Evolutionary conservation across 257 asterid genomes (phyloP).

Genomic region (Solanum peruvianum): DNA sequence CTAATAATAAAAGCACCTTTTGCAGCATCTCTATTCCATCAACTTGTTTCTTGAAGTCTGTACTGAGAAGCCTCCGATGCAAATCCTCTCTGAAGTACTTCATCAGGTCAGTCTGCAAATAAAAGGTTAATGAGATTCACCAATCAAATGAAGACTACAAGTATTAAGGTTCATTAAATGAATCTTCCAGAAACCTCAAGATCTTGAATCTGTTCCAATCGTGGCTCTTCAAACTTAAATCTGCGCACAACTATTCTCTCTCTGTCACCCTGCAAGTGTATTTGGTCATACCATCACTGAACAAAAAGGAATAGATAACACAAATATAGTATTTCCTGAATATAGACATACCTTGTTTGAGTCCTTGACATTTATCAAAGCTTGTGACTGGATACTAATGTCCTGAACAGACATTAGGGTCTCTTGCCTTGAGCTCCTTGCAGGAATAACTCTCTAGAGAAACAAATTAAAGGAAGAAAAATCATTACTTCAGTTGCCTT

Average conservation of each 20-base stretch:
- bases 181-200: conserved; percentile 57
- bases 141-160: background rate
- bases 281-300: background rate
- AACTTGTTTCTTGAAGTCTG: conserved; percentile 95
- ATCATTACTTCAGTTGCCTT: background rate
- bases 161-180: background rate
- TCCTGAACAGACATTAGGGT: conserved; percentile 71
- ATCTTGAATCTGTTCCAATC: conserved; percentile 95
- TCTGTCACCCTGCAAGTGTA: conserved; percentile 78
- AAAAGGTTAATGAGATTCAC: background rate
- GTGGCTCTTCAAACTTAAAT: conserved; percentile 89
- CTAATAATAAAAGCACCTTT: conserved; percentile 41
- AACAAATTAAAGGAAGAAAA: conserved; percentile 4
- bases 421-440: conserved; percentile 79
- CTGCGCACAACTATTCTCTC: conserved; percentile 82
- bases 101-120: conserved; percentile 64
- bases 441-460: conserved; percentile 49
- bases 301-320: background rate
- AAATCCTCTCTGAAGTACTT: conserved; percentile 93
- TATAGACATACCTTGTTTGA: conserved; percentile 60
- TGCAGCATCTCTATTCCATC: conserved; percentile 99
- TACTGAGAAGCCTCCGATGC: conserved; percentile 74
- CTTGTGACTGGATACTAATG: conserved; percentile 67
- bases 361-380: conserved; percentile 71
- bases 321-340: background rate